Evolutionary conservation across 768 basidiomycete species (phyloP).

Genomic region (Boletus tomentosulus): DNA sequence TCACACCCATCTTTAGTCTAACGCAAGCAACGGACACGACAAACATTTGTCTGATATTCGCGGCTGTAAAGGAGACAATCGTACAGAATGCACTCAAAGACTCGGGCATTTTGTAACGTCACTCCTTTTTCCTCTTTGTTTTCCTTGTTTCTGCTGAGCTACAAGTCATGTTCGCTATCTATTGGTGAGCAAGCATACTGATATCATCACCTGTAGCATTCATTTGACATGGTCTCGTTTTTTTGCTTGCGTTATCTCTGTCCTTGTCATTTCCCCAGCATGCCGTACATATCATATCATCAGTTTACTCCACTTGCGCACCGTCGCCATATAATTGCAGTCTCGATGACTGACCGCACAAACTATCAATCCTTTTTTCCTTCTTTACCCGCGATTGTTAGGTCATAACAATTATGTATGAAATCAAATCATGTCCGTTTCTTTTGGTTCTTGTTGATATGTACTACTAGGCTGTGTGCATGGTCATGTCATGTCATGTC

Average conservation of each 20-base stretch:
- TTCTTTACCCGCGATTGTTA: too few species aligned
- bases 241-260: constrained; percentile 30
- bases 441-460: too few species aligned
- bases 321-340: background rate
- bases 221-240: background rate
- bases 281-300: constrained; percentile 28
- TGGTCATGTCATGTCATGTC: background rate
- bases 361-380: background rate
- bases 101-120: constrained; percentile 66
- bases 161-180: constrained; percentile 22
- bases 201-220: background rate
- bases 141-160: constrained; percentile 3
- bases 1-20: constrained; percentile 39
- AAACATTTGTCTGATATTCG: constrained; percentile 79
- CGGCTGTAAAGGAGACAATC: constrained; percentile 91
- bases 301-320: constrained; percentile 11
- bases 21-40: constrained; percentile 89
- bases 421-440: too few species aligned
- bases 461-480: too few species aligned
- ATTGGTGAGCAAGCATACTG: constrained; percentile 24
- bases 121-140: background rate
- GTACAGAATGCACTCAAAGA: constrained; percentile 84
- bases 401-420: too few species aligned
- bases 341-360: background rate
- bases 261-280: constrained; percentile 22